phyloP scores from a whole-genome alignment of 2,329 filamentous ascomycete species.

The Monilinia polystroma region DNA sequence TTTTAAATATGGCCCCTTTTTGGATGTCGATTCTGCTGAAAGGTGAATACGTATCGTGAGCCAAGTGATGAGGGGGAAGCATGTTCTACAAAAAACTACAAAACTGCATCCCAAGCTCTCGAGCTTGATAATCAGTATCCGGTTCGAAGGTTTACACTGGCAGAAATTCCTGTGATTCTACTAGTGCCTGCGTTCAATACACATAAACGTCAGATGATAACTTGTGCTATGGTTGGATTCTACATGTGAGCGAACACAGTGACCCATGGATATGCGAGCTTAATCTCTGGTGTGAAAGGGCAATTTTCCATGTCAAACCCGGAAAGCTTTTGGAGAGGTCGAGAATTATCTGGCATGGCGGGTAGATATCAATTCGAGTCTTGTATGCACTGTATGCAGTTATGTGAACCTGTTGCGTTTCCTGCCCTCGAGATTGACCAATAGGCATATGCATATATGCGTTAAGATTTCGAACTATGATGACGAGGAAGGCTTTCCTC shows the following conservation, averaged over 20 bases:
- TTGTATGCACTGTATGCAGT: background rate
- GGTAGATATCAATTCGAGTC: background rate
- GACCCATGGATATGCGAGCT: background rate
- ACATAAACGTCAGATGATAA: too few species aligned
- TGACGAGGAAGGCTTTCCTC: too few species aligned
- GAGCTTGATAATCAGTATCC: background rate
- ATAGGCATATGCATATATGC: background rate
- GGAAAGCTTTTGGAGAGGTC: background rate
- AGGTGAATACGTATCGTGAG: background rate
- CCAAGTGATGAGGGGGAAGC: background rate
- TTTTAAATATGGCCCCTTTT: background rate
- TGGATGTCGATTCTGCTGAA: background rate
- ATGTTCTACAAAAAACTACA: background rate
- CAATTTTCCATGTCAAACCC: background rate
- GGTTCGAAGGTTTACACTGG: background rate
- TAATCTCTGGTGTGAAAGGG: background rate
- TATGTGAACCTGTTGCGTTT: background rate
- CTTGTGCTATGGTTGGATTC: background rate
- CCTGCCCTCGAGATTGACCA: background rate
- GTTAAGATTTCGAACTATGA: too few species aligned
- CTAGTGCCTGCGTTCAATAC: background rate
- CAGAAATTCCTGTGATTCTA: background rate
- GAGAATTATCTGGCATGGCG: background rate
- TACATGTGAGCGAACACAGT: too few species aligned
- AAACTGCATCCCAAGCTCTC: background rate